phyloP scores from a whole-genome alignment of 2,329 filamentous ascomycete species.

The Hirsutella minnesotensis region DNA sequence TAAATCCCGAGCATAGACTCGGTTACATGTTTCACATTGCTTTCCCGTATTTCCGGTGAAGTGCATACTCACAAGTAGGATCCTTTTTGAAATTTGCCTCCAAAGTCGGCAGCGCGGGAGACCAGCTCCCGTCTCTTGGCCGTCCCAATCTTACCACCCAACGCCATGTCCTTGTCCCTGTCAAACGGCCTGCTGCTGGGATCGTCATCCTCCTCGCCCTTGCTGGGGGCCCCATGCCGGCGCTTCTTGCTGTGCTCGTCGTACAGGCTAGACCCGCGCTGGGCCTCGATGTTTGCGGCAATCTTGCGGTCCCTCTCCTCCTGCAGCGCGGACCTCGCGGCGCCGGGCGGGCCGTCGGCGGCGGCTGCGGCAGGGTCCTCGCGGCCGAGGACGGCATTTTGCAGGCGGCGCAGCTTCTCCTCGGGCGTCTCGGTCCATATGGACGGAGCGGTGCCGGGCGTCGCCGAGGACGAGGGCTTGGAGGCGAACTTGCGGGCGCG shows the following conservation, averaged over 20 bases:
- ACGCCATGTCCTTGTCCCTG: constrained; percentile 83
- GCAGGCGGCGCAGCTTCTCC: constrained; percentile 69
- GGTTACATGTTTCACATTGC: background rate
- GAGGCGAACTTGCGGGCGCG: constrained; percentile 75
- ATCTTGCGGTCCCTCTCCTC: constrained; percentile 39
- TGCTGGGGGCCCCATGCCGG: constrained; percentile 18
- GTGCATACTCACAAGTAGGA: constrained; percentile 35
- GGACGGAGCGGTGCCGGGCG: constrained; percentile 37
- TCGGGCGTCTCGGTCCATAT: constrained; percentile 91
- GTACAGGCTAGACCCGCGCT: constrained; percentile 45
- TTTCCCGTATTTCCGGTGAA: no score
- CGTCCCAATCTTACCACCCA: constrained; percentile 58
- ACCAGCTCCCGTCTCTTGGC: constrained; percentile 69
- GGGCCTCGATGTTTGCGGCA: constrained; percentile 37
- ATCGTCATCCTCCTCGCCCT: constrained; percentile 64
- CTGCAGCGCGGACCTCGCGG: constrained; percentile 31
- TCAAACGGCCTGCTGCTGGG: constrained; percentile 84
- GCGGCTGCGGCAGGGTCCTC: constrained; percentile 31
- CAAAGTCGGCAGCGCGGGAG: constrained; percentile 69
- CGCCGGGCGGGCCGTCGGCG: constrained; percentile 29
- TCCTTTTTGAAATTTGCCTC: constrained; percentile 71
- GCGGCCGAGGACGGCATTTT: constrained; percentile 73
- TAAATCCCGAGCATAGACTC: background rate
- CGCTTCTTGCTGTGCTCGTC: constrained; percentile 37
- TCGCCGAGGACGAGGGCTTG: constrained; percentile 23